Evolutionary conservation across 2,329 filamentous ascomycete species (phyloP).

Genomic region (Berkeleyomyces rouxiae): DNA sequence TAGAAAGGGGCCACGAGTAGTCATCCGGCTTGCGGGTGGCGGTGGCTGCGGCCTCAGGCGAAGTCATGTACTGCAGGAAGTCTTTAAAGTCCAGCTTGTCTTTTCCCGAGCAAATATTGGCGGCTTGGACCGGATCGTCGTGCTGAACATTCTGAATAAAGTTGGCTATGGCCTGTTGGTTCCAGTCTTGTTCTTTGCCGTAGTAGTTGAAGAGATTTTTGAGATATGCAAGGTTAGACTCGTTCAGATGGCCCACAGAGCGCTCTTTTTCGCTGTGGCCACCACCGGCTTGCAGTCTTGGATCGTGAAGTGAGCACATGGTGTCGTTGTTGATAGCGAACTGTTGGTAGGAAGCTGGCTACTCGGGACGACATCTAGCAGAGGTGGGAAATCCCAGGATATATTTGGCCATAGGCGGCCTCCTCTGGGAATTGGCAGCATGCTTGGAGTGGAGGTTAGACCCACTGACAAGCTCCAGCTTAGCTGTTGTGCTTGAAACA

Average conservation of each 20-base stretch:
- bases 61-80: slow-evolving; percentile 42
- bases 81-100: slow-evolving; percentile 27
- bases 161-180: slow-evolving; percentile 26
- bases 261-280: slow-evolving; percentile 28
- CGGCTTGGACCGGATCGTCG: slow-evolving; percentile 19
- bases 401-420: not conserved
- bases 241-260: slow-evolving; percentile 26
- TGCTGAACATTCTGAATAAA: slow-evolving; percentile 33
- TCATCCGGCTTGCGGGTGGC: slow-evolving; percentile 28
- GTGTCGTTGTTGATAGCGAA: not conserved
- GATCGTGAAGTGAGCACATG: slow-evolving; percentile 14
- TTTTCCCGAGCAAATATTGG: slow-evolving; percentile 11
- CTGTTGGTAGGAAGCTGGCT: not conserved
- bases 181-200: slow-evolving; percentile 29
- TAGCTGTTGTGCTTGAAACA: not conserved
- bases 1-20: slow-evolving; percentile 63
- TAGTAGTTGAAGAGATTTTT: slow-evolving; percentile 31
- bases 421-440: not conserved
- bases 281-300: slow-evolving; percentile 30
- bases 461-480: not conserved
- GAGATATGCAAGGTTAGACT: slow-evolving; percentile 26
- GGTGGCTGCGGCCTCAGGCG: slow-evolving; percentile 27
- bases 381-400: not conserved
- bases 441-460: not conserved
- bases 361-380: not conserved